phyloP scores from a whole-genome alignment of 2,329 filamentous ascomycete genomes.

The Penicillium sp. region DNA sequence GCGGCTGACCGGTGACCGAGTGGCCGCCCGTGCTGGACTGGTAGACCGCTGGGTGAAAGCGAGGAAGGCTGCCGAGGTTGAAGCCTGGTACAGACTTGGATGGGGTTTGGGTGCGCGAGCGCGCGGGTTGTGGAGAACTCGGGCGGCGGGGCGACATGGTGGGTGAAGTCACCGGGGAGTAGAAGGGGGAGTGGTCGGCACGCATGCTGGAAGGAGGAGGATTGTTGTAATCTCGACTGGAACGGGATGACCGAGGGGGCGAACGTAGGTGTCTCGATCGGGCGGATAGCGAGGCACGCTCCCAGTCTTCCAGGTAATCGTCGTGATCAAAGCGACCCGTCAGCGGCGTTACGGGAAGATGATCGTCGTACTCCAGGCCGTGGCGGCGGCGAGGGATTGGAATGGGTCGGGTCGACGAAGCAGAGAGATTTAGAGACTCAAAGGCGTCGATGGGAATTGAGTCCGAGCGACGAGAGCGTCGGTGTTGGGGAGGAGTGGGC shows the following conservation, averaged over 20 bases:
- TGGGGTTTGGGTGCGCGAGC: conserved; percentile 36
- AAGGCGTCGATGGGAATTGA: conserved; percentile 28
- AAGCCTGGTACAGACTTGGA: conserved; percentile 43
- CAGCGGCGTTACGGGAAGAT: conserved; percentile 44
- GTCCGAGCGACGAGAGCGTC: conserved; percentile 26
- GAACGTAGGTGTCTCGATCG: conserved; percentile 22
- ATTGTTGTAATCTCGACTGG: conserved; percentile 16
- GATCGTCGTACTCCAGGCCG: conserved; percentile 32
- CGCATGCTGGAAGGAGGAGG: conserved; percentile 34
- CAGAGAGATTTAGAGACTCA: conserved; percentile 35
- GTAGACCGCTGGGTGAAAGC: conserved; percentile 52
- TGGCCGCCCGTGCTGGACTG: conserved; percentile 35
- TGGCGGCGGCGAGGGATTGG: conserved; percentile 39
- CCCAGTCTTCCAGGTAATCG: conserved; percentile 40
- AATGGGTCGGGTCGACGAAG: conserved; percentile 41
- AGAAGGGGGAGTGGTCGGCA: conserved; percentile 38
- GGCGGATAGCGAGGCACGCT: conserved; percentile 29
- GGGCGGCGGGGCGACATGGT: conserved; percentile 41
- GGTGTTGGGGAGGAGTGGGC: conserved; percentile 29
- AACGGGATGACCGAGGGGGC: conserved; percentile 19
- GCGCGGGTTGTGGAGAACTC: conserved; percentile 42
- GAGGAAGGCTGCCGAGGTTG: conserved; percentile 48
- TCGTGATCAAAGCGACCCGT: conserved; percentile 44
- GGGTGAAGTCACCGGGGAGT: conserved; percentile 36
- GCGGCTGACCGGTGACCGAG: conserved; percentile 33